Conservation (phyloP, 1,284 basidiomycete species). For the Macrocystidia cucumis region DNA sequence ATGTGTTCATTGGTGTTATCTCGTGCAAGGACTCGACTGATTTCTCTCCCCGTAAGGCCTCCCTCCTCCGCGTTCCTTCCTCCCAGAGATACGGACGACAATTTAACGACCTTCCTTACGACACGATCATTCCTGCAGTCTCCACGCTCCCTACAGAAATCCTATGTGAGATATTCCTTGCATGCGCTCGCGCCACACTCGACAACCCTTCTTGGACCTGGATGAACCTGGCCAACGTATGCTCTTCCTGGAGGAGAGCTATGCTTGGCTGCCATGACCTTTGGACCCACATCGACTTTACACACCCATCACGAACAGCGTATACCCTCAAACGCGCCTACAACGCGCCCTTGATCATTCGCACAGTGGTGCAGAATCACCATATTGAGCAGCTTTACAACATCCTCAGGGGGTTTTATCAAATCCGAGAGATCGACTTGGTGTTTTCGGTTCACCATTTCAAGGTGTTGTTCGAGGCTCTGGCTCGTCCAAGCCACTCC, state of each 20-base stretch:
- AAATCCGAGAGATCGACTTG: conserved; percentile 23
- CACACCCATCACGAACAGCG: conserved; percentile 22
- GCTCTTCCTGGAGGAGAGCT: conserved; percentile 23
- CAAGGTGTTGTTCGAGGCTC: conserved; percentile 21
- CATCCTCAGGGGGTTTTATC: conserved; percentile 23
- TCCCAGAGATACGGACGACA: no score
- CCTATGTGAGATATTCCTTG: conserved; percentile 13
- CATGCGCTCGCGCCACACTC: conserved; percentile 9
- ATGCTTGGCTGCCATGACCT: conserved; percentile 21
- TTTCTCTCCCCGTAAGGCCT: conserved; percentile 12
- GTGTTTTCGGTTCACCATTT: conserved; percentile 22
- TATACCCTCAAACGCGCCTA: conserved; percentile 22
- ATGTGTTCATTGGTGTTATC: conserved; percentile 3
- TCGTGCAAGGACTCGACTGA: conserved; percentile 3
- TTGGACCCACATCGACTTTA: conserved; percentile 29
- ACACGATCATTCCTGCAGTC: conserved; percentile 13
- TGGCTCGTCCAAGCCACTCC: conserved; percentile 23
- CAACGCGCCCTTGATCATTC: conserved; percentile 20
- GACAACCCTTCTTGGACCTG: conserved; percentile 21
- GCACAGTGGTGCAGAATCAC: conserved; percentile 18
- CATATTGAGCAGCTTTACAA: conserved; percentile 22
- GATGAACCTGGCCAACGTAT: conserved; percentile 24
- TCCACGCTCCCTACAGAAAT: conserved; percentile 20
- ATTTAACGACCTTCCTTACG: conserved; percentile 15
- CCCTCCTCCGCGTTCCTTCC: conserved; percentile 18